These are phyloP conservation scores for Tricholoma sp. DNA, from an alignment of 768 basidiomycete species.

Conservation along the genomic window DNA sequence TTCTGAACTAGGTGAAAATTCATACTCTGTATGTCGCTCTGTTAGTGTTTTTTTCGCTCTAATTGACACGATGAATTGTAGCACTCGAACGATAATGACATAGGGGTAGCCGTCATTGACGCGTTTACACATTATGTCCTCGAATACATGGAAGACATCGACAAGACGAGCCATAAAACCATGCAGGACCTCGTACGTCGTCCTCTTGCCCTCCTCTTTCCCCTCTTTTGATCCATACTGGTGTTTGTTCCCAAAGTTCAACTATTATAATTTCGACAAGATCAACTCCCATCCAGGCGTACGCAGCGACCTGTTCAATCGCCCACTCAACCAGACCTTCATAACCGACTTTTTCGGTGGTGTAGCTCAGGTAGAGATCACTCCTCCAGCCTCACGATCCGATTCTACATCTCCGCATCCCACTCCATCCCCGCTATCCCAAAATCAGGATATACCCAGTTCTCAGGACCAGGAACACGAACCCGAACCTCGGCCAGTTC, in stretches of 20 bases:
- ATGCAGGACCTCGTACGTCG: constrained; percentile 78
- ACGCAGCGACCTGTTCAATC: constrained; percentile 73
- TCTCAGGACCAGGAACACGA: neutral
- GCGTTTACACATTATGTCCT: constrained; percentile 90
- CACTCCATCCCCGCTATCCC: neutral
- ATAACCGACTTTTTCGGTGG: constrained; percentile 90
- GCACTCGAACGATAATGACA: constrained; percentile 91
- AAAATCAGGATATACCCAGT: neutral
- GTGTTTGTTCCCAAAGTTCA: constrained; percentile 50
- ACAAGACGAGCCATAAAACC: constrained; percentile 80
- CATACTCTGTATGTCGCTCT: constrained; percentile 66
- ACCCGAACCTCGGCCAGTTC: neutral
- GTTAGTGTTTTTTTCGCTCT: neutral
- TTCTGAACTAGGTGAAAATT: constrained; percentile 79
- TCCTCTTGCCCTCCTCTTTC: neutral
- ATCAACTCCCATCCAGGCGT: constrained; percentile 90
- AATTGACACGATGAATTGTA: constrained; percentile 23
- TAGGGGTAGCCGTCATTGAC: constrained; percentile 96
- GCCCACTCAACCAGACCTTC: constrained; percentile 53
- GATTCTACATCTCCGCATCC: neutral
- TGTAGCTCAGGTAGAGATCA: constrained; percentile 79
- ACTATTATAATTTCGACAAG: constrained; percentile 64
- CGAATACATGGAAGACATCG: constrained; percentile 86
- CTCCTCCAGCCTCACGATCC: neutral
- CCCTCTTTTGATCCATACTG: neutral